phyloP scores from a whole-genome alignment of 768 basidiomycete genomes.

The Leccinum ochraceum region DNA sequence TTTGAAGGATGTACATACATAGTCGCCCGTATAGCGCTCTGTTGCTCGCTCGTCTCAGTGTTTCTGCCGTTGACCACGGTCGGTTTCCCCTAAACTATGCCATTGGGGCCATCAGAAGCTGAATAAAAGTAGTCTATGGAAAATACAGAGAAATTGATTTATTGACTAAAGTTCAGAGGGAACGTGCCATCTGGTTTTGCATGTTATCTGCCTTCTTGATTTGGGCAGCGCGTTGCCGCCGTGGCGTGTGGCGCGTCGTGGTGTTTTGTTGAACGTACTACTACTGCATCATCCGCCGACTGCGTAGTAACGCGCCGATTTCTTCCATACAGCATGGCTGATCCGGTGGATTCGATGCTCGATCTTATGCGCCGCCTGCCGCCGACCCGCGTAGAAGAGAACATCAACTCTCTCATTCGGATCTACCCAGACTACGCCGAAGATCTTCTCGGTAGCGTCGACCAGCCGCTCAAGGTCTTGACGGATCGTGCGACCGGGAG shows the following conservation, averaged over 20 bases:
- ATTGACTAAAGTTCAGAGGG: too few species aligned
- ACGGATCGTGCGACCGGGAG: constrained; percentile 78
- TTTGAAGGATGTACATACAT: not conserved
- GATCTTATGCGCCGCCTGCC: constrained; percentile 97
- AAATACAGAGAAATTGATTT: too few species aligned
- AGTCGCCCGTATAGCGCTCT: too few species aligned
- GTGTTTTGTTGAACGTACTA: not conserved
- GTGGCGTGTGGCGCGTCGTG: not conserved
- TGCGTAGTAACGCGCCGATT: constrained; percentile 3
- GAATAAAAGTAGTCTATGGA: too few species aligned
- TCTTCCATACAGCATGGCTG: constrained; percentile 49
- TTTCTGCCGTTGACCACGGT: not conserved
- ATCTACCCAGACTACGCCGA: constrained; percentile 94
- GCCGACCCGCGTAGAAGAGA: constrained; percentile 84
- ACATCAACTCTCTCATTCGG: constrained; percentile 75
- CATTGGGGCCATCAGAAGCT: too few species aligned
- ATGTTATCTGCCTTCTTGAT: not conserved
- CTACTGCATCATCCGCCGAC: not conserved
- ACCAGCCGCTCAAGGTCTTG: constrained; percentile 85
- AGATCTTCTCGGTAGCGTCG: constrained; percentile 91
- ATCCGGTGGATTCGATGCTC: constrained; percentile 88
- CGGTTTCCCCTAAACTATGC: not conserved
- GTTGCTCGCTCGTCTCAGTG: not conserved
- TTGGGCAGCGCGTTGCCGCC: not conserved
- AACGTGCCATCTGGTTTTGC: too few species aligned